Evolutionary conservation across 2,329 filamentous ascomycete genomes (phyloP).

Genomic region (Lachnellula cervina): DNA sequence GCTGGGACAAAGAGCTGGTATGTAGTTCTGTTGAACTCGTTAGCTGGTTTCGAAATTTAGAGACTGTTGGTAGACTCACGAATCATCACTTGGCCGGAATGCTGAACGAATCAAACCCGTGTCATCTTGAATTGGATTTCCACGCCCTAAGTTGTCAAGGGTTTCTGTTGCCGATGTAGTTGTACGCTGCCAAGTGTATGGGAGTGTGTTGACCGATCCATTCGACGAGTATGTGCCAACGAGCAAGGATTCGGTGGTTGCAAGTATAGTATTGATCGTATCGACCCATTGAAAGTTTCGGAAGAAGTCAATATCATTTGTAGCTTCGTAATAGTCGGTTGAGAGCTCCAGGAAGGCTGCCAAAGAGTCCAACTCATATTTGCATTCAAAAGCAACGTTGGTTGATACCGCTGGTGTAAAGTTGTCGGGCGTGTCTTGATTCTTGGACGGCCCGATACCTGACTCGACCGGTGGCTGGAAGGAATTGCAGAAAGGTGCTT

Average conservation of each 20-base stretch:
- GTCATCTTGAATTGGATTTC: conserved; percentile 68
- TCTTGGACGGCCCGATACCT: conserved; percentile 53
- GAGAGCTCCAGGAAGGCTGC: conserved; percentile 80
- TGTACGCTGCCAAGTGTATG: conserved; percentile 72
- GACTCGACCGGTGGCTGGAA: conserved; percentile 83
- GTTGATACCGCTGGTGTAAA: conserved; percentile 67
- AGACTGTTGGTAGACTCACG: conserved; percentile 37
- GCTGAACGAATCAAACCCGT: conserved; percentile 82
- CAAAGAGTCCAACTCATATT: conserved; percentile 89
- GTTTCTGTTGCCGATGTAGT: conserved; percentile 77
- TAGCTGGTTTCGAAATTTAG: not conserved
- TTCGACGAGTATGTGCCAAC: conserved; percentile 65
- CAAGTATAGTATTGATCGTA: conserved; percentile 66
- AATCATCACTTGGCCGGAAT: conserved; percentile 87
- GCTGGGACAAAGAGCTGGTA: conserved; percentile 84
- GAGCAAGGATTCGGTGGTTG: conserved; percentile 65
- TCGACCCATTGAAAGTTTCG: conserved; percentile 65
- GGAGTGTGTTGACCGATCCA: conserved; percentile 50
- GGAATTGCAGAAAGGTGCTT: conserved; percentile 79
- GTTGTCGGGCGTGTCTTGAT: conserved; percentile 55
- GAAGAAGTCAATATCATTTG: conserved; percentile 69
- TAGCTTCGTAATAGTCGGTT: conserved; percentile 73
- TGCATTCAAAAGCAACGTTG: conserved; percentile 83
- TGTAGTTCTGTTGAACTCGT: conserved; percentile 41
- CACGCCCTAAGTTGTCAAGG: conserved; percentile 67